These are phyloP conservation scores for Schizothecium vesticola DNA, from an alignment of 495 filamentous ascomycete genomes.

Conservation along the genomic window DNA sequence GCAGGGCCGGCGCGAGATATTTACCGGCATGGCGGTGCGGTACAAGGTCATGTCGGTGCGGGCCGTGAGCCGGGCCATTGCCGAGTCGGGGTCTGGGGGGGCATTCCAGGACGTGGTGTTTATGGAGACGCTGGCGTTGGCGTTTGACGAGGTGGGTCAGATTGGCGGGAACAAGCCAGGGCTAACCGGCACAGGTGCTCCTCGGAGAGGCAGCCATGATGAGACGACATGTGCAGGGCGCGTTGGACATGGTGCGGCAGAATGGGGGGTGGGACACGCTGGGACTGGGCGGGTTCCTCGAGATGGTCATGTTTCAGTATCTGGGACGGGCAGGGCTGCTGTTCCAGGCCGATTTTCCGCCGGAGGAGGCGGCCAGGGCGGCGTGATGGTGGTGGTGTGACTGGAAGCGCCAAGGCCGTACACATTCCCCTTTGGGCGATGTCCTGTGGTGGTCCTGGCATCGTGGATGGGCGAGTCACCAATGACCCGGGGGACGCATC, in stretches of 20 bases:
- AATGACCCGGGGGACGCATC: too few relatives aligned
- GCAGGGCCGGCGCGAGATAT: background rate
- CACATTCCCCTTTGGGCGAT: background rate
- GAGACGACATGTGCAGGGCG: background rate
- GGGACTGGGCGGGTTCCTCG: background rate
- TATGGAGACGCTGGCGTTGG: background rate
- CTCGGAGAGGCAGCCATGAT: background rate
- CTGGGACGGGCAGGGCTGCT: background rate
- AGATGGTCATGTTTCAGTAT: background rate
- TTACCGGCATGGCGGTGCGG: background rate
- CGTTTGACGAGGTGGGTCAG: slow-evolving; percentile 1
- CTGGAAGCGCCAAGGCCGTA: background rate
- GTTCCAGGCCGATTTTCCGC: background rate
- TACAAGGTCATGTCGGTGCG: background rate
- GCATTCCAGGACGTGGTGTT: background rate
- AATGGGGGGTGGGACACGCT: background rate
- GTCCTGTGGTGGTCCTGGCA: too few relatives aligned
- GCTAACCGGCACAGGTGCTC: background rate
- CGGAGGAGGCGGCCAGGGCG: background rate
- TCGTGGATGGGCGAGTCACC: too few relatives aligned
- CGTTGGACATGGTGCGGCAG: background rate
- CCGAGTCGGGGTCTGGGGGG: background rate
- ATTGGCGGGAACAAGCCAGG: background rate
- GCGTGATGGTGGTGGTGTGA: background rate
- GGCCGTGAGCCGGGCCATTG: background rate